Evolutionary conservation across 2,329 filamentous ascomycete species (phyloP).

Genomic region (Scolecobasidium constrictum): DNA sequence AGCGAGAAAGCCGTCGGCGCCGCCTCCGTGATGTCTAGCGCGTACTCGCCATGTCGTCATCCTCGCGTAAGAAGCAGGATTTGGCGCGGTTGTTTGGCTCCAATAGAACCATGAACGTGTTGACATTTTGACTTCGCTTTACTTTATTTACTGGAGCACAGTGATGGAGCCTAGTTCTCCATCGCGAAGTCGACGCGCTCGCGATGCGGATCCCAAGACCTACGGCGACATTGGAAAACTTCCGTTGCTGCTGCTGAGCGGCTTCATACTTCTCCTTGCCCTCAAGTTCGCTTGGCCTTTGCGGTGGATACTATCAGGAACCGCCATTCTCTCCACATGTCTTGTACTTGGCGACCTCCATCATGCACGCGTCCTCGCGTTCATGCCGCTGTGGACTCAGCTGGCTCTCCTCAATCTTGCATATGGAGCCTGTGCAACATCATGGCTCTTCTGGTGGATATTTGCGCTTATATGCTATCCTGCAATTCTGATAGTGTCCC

Average conservation of each 20-base stretch:
- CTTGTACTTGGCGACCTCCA: constrained; percentile 16
- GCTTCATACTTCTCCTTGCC: constrained; percentile 11
- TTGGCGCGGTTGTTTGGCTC: no score
- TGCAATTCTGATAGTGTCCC: constrained; percentile 28
- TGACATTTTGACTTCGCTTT: no score
- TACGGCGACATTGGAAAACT: no score
- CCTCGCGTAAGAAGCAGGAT: no score
- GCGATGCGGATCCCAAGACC: no score
- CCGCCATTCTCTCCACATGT: constrained; percentile 17
- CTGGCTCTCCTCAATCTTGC: constrained; percentile 34
- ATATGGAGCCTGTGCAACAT: constrained; percentile 38
- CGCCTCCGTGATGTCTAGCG: no score
- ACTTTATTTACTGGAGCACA: no score
- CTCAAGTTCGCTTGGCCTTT: constrained; percentile 19
- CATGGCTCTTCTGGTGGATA: constrained; percentile 39
- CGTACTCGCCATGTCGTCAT: no score
- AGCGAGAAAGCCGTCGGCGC: no score
- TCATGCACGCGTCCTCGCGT: constrained; percentile 30
- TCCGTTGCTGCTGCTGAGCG: constrained; percentile 8
- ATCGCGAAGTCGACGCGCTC: no score
- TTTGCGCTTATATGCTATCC: constrained; percentile 33
- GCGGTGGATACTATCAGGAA: constrained; percentile 22
- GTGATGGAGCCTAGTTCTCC: no score
- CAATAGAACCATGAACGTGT: no score
- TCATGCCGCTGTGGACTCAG: constrained; percentile 36